Conservation (phyloP, 2,329 filamentous ascomycete genomes). For the Stagonosporopsis vannaccii region DNA sequence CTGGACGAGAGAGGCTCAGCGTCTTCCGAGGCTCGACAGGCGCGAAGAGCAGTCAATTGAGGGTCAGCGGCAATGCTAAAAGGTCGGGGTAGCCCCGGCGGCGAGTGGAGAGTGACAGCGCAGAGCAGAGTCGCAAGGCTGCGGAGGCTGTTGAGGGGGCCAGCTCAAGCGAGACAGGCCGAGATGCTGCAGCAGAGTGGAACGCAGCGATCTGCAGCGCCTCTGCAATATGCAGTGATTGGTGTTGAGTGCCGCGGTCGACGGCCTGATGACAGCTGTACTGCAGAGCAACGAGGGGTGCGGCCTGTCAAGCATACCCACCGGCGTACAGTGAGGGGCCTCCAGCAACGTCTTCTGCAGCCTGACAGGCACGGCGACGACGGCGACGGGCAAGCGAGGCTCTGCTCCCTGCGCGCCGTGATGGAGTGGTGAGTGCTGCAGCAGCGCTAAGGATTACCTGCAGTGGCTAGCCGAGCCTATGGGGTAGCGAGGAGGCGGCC, state of each 20-base stretch:
- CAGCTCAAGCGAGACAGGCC: slow-evolving; percentile 19
- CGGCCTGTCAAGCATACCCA: slow-evolving; percentile 5
- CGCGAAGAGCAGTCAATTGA: too few relatives aligned
- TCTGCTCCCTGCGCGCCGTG: slow-evolving; percentile 9
- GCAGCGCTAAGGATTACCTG: slow-evolving; percentile 18
- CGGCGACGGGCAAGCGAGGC: slow-evolving; percentile 1
- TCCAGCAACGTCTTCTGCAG: background rate
- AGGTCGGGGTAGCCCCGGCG: background rate
- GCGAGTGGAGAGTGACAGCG: slow-evolving; percentile 13
- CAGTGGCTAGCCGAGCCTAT: slow-evolving; percentile 14
- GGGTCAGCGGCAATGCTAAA: slow-evolving; percentile 1
- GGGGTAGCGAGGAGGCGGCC: slow-evolving; percentile 7
- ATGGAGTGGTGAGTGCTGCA: slow-evolving; percentile 7
- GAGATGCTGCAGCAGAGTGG: slow-evolving; percentile 19
- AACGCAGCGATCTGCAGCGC: slow-evolving; percentile 4
- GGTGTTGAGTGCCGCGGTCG: slow-evolving; percentile 1
- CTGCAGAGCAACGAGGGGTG: background rate
- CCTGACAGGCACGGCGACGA: slow-evolving; percentile 1
- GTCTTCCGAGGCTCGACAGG: too few relatives aligned
- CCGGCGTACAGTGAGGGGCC: slow-evolving; percentile 3
- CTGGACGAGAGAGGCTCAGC: too few relatives aligned
- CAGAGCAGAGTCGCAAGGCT: slow-evolving; percentile 4
- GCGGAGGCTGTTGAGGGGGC: slow-evolving; percentile 16
- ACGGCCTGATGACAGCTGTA: slow-evolving; percentile 7
- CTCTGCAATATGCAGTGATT: slow-evolving; percentile 8